These are phyloP conservation scores for Fusarium luffae DNA, from an alignment of 2,329 filamentous ascomycete species.

Conservation along the genomic window DNA sequence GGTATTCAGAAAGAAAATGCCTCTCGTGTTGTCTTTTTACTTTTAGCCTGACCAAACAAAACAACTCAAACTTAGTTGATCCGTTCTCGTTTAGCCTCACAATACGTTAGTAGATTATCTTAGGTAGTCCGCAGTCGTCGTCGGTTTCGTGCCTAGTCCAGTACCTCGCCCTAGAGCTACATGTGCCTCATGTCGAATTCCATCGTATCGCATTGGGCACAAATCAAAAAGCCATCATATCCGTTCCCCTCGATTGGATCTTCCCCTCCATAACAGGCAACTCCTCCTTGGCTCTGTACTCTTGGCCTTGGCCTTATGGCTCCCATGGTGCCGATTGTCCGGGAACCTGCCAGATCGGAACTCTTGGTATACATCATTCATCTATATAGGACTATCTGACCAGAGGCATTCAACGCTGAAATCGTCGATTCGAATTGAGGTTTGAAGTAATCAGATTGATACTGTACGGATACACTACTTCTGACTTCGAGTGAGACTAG, in stretches of 20 bases:
- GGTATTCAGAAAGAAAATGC: slow-evolving; percentile 4
- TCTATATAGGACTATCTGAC: background rate
- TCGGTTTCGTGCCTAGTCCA: background rate
- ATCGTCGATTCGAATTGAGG: background rate
- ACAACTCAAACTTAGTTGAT: background rate
- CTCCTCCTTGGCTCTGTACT: slow-evolving; percentile 9
- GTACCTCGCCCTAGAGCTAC: slow-evolving; percentile 15
- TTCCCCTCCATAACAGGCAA: slow-evolving; percentile 27
- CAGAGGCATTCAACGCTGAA: background rate
- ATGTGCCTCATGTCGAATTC: slow-evolving; percentile 28
- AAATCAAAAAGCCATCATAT: slow-evolving; percentile 21
- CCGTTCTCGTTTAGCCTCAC: slow-evolving; percentile 26
- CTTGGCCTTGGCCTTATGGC: slow-evolving; percentile 8
- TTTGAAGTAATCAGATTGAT: background rate
- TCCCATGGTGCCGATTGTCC: slow-evolving; percentile 33
- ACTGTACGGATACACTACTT: slow-evolving; percentile 2
- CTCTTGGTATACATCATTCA: slow-evolving; percentile 7
- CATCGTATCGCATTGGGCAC: slow-evolving; percentile 1
- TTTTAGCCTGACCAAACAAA: slow-evolving; percentile 21
- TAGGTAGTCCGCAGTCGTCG: background rate
- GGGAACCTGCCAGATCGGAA: slow-evolving; percentile 36
- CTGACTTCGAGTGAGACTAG: slow-evolving; percentile 11
- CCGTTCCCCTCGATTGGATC: slow-evolving; percentile 11
- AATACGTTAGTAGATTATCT: slow-evolving; percentile 2
- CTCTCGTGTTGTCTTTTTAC: slow-evolving; percentile 5